Percentiles rank a stretch among this genome's conserved stretches.
phyloP scores from a whole-genome alignment of 2,329 filamentous ascomycete genomes.

The Penicillium sp. region DNA sequence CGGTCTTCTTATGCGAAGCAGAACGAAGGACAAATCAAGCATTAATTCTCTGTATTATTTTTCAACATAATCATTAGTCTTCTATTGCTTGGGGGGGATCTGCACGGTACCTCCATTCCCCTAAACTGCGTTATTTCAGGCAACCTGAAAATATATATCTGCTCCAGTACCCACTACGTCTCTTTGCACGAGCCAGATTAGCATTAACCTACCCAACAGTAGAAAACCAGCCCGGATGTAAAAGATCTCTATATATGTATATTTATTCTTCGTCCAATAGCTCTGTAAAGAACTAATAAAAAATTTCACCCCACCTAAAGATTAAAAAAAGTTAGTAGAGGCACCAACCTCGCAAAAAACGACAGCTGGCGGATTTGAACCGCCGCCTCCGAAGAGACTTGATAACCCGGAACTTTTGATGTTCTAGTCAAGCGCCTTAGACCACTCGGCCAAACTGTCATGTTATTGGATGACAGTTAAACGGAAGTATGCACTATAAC shows the following conservation, averaged over 20 bases:
- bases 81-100: not conserved
- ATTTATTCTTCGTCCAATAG: too few species aligned
- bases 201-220: too few species aligned
- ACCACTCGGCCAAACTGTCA: slow-evolving; percentile 6
- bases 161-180: too few species aligned
- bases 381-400: slow-evolving; percentile 6
- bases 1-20: not conserved
- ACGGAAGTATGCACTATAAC: not conserved
- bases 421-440: slow-evolving; percentile 8
- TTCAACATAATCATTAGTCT: not conserved
- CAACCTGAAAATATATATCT: too few species aligned
- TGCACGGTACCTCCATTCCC: too few species aligned
- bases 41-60: slow-evolving; percentile 1
- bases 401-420: not conserved
- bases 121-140: too few species aligned
- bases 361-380: slow-evolving; percentile 8
- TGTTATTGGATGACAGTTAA: not conserved
- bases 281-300: too few species aligned
- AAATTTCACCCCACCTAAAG: not conserved
- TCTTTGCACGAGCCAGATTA: too few species aligned
- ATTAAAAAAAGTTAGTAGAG: not conserved
- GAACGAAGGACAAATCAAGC: not conserved
- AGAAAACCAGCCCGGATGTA: too few species aligned
- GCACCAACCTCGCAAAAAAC: not conserved
- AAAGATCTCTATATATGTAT: too few species aligned